Percentiles rank a stretch among this genome's conserved stretches.
Conservation (phyloP, 2,329 filamentous ascomycete genomes). For the Karstenula rhodostoma region DNA sequence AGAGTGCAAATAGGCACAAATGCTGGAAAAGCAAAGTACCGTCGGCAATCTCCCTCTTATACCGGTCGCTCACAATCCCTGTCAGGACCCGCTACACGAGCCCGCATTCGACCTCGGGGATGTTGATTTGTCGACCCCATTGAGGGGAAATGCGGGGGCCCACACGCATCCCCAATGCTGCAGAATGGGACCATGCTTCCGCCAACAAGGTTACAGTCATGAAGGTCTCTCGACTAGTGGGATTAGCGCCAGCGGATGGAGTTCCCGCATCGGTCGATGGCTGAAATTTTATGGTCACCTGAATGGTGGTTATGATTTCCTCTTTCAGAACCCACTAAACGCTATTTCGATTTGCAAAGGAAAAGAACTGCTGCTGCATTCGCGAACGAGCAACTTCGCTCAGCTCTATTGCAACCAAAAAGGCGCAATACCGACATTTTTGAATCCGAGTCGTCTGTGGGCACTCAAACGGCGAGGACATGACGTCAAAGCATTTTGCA, state of each 20-base stretch:
- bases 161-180: conserved; percentile 7
- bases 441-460: neutral
- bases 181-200: neutral
- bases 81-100: neutral
- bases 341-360: neutral
- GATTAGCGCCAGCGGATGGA: conserved; percentile 4
- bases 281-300: neutral
- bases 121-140: conserved; percentile 7
- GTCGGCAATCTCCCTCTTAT: conserved; percentile 7
- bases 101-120: conserved; percentile 6
- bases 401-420: neutral
- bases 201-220: neutral
- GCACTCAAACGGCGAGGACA: neutral
- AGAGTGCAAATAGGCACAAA: neutral
- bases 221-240: neutral
- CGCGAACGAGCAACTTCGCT: neutral
- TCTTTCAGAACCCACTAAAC: neutral
- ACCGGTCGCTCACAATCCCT: neutral
- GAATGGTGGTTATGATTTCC: conserved; percentile 6
- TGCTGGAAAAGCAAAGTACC: neutral
- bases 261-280: conserved; percentile 2
- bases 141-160: conserved; percentile 4
- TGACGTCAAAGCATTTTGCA: neutral
- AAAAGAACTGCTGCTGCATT: neutral
- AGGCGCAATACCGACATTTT: neutral